These are phyloP conservation scores for Dittrichia graveolens DNA, from an alignment of 129 eudicot genomes.

Conservation along the genomic window DNA sequence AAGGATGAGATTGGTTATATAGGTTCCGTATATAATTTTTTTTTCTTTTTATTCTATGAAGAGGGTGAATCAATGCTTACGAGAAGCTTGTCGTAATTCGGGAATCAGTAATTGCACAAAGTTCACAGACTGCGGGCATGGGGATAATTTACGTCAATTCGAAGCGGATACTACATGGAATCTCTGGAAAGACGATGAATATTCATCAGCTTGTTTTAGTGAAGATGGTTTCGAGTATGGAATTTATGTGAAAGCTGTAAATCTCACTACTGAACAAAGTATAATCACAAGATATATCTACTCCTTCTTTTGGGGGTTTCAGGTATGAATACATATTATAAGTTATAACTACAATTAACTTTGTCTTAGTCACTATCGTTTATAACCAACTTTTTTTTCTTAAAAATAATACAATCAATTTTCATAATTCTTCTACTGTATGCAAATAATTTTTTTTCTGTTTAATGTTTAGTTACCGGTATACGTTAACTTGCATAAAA, in stretches of 20 bases:
- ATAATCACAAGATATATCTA: conserved; percentile 65
- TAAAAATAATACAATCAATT: too few species aligned
- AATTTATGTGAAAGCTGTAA: conserved; percentile 61
- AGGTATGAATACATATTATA: conserved; percentile 49
- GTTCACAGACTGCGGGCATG: conserved; percentile 74
- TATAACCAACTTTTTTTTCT: too few species aligned
- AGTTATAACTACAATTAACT: neutral
- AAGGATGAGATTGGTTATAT: too few species aligned
- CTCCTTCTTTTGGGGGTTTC: conserved; percentile 95
- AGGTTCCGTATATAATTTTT: too few species aligned
- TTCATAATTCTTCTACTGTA: too few species aligned
- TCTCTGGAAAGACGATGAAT: conserved; percentile 43
- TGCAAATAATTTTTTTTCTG: too few species aligned
- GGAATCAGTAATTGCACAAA: conserved; percentile 32
- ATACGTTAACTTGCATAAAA: too few species aligned
- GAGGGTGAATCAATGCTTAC: conserved; percentile 95
- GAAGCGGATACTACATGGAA: conserved; percentile 27
- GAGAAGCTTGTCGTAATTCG: conserved; percentile 56
- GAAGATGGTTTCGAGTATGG: conserved; percentile 60
- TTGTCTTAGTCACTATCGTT: neutral
- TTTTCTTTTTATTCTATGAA: conserved; percentile 25
- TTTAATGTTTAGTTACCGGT: too few species aligned
- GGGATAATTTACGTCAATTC: conserved; percentile 7
- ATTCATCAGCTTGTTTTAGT: conserved; percentile 55
- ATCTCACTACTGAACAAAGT: conserved; percentile 48